Base-by-base conservation (phyloP, 306 rosid genomes). In the Dryas octopetala region DNA sequence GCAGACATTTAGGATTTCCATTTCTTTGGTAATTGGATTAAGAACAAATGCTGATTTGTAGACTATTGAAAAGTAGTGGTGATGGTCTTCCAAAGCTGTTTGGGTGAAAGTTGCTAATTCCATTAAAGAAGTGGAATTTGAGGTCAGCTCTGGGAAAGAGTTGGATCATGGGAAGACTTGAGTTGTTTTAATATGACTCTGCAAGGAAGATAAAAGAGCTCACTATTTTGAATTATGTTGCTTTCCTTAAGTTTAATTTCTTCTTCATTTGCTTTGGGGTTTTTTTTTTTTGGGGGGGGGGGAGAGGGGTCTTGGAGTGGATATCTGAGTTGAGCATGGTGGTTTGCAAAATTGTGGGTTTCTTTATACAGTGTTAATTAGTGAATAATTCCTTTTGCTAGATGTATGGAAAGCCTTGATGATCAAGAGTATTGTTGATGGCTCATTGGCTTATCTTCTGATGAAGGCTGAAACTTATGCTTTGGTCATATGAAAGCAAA, bases 291-390 rank as follows among this genome's bases (percentile, higher is more conserved):
- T 15, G 14, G 26, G 72, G 53, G 40, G 71, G 11, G 3, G 57
- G 44, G 38, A 23, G 23, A 23, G 23, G 23, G 23, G 23, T 23
- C 23, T 66, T 48, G 57, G 17, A 50, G 26, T 68, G 59, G 59
- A 67, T 47, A 5, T 67, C 71, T 23, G 10, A 67, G 71, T 48
- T 23, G 71, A 68, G 61, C 46, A 68, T 26, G 8, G 40, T 67
- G 72, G 58, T 46, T 17, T 47, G 13, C 41, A 32, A 66, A 12
- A 67, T 48, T 9, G 4, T 26, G 17, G 19, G 45, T 48, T 48
- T 38, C 58, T 68, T 46, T 66, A 4, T 48, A 51, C 57, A 23
- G 13, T 19, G 44, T 19, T 7, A 26, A 32, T 49, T 68, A 26
- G 45, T 26, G 10, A 13, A 67, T 50, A 50, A 51, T 47, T 14